Evolutionary conservation across 257 asterid species (phyloP), one percentile per base, ranked within the genome.

Genomic region (Nicotiana tabacum): DNA sequence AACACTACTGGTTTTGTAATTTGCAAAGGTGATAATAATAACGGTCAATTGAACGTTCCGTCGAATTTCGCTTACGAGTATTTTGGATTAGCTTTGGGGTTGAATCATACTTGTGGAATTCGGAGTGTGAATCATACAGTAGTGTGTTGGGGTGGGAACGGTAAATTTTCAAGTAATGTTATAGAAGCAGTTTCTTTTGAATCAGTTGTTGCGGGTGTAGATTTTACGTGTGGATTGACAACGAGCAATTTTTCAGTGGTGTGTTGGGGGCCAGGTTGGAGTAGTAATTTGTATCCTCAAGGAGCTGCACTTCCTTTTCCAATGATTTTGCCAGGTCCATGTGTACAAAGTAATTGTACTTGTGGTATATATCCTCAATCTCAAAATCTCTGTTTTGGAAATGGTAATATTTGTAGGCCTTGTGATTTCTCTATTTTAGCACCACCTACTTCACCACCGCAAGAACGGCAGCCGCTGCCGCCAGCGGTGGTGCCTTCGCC

Each of bases 231-330:
- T 68, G 98, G 98, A 24, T 86, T 94, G 81, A 86, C 83, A 12
- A 87, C 95, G 0, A 85, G 85, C 82, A 90, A 93, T 87, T 90
- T 94, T 53, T 90, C 97, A 0, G 85, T 93, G 24, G 81, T 93
- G 43, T 94, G 98, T 87, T 94, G 97, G 98, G 98, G 98, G 4
- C 89, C 91, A 4, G 97, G 97, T 32, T 93, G 92, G 94, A 89
- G 92, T 56, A 78, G 78, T 77, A 87, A 24, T 55, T 83, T 77
- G 77, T 81, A 82, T 62, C 56, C 88, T 3, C 39, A 92, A 13
- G 93, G 93, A 11, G 10, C 79, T 15, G 83, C 56, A 29, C 91
- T 94, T 30, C 98, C 95, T 32, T 78, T 91, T 64, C 89, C 72
- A 76, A 89, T 77, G 81, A 86, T 93, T 83, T 93, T 93, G 55